These are phyloP conservation scores for Backusella circina DNA, from an alignment of 192 early-diverging fungal genomes.

Conservation along the genomic window DNA sequence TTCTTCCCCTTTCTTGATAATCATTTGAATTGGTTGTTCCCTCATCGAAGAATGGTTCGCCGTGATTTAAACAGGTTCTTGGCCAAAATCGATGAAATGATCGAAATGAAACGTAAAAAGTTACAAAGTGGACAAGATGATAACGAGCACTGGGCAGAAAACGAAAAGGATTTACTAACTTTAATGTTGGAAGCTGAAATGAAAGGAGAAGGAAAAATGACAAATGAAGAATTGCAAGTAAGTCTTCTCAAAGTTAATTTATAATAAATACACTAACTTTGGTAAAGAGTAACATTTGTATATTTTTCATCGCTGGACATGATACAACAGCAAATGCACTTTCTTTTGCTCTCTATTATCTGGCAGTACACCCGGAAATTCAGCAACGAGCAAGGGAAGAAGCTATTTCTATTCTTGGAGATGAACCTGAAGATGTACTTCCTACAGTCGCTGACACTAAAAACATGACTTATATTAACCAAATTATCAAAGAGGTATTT, in stretches of 20 bases:
- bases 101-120: neutral
- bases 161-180: constrained; percentile 33
- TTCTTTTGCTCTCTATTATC: constrained; percentile 38
- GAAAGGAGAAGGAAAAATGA: constrained; percentile 36
- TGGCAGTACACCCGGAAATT: constrained; percentile 36
- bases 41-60: neutral
- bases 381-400: constrained; percentile 23
- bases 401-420: constrained; percentile 11
- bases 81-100: neutral
- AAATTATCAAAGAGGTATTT: constrained; percentile 18
- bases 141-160: neutral
- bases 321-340: constrained; percentile 29
- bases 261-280: constrained; percentile 6
- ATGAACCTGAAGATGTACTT: neutral
- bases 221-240: constrained; percentile 27
- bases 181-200: constrained; percentile 48
- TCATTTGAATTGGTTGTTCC: constrained; percentile 10
- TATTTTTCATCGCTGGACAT: neutral
- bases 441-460: constrained; percentile 3
- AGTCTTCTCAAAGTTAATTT: constrained; percentile 51
- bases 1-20: neutral
- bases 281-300: neutral
- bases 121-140: neutral
- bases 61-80: neutral
- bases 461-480: constrained; percentile 9